Percentiles rank a stretch among this genome's conserved stretches.
phyloP scores from a whole-genome alignment of 1,284 basidiomycete genomes.

The Boletus smithii region DNA sequence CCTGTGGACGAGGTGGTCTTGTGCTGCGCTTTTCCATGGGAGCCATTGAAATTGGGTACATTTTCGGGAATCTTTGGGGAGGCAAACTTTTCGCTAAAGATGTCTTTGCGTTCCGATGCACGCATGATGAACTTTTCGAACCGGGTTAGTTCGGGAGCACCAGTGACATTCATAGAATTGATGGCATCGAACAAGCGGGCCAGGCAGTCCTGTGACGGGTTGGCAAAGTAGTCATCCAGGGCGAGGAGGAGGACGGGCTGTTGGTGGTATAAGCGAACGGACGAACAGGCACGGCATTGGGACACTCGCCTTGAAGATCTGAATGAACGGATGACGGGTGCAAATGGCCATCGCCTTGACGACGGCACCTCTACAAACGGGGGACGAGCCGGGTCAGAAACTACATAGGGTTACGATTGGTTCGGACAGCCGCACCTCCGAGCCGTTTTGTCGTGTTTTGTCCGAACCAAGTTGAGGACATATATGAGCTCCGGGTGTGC shows the following conservation, averaged over 20 bases:
- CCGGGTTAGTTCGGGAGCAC: conserved; percentile 73
- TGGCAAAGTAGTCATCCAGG: conserved; percentile 90
- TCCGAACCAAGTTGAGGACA: conserved; percentile 93
- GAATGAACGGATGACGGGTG: conserved; percentile 92
- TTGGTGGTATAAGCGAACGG: conserved; percentile 9
- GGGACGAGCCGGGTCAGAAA: conserved; percentile 14
- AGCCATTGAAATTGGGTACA: conserved; percentile 1
- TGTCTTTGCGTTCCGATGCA: conserved; percentile 84
- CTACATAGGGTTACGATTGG: conserved; percentile 6
- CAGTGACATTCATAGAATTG: conserved; percentile 86
- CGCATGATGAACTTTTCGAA: conserved; percentile 89
- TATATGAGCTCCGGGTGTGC: conserved; percentile 70
- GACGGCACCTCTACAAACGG: conserved; percentile 79
- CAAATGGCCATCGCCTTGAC: conserved; percentile 97
- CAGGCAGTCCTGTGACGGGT: conserved; percentile 85
- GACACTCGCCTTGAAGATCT: conserved; percentile 86
- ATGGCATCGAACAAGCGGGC: conserved; percentile 88
- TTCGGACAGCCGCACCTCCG: conserved; percentile 57
- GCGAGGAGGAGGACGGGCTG: conserved; percentile 92
- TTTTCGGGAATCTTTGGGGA: conserved; percentile 29
- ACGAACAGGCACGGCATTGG: not conserved
- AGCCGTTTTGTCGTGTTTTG: conserved; percentile 87
- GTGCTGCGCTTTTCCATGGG: conserved; percentile 36
- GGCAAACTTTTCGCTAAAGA: conserved; percentile 82
- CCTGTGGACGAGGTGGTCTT: conserved; percentile 53